Percentiles rank a stretch among this genome's conserved stretches.
phyloP scores from a whole-genome alignment of 805 yeast genomes.

The Saccharomycopsis sp. region DNA sequence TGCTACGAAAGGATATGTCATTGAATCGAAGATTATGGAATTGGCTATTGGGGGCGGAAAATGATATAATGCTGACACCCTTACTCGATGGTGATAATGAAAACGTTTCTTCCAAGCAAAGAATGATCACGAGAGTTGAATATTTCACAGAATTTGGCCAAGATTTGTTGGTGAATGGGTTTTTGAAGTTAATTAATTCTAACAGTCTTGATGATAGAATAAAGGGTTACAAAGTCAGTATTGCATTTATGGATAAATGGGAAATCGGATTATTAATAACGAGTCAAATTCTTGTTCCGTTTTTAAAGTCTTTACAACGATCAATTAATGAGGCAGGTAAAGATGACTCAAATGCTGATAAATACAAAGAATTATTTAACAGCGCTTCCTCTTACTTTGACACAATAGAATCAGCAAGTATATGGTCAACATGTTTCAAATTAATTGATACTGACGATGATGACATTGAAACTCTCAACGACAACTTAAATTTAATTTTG shows the following conservation, averaged over 20 bases:
- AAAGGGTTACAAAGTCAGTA: slow-evolving; percentile 55
- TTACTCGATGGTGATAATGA: slow-evolving; percentile 12
- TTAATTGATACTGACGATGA: slow-evolving; percentile 13
- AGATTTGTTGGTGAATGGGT: slow-evolving; percentile 42
- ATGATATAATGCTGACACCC: slow-evolving; percentile 10
- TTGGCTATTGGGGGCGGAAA: slow-evolving; percentile 83
- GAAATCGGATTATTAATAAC: slow-evolving; percentile 77
- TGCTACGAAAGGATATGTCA: slow-evolving; percentile 85
- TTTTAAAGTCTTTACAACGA: slow-evolving; percentile 35
- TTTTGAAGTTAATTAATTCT: slow-evolving; percentile 39
- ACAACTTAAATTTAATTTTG: slow-evolving; percentile 40
- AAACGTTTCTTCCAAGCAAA: slow-evolving; percentile 3
- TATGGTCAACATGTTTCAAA: slow-evolving; percentile 60
- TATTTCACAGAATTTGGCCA: slow-evolving; percentile 60
- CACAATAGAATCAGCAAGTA: slow-evolving; percentile 71
- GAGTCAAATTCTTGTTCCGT: slow-evolving; percentile 62
- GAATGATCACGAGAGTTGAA: slow-evolving; percentile 31
- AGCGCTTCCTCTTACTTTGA: slow-evolving; percentile 73
- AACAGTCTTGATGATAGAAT: slow-evolving; percentile 30
- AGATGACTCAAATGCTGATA: slow-evolving; percentile 21
- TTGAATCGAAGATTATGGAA: slow-evolving; percentile 89
- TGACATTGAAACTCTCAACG: slow-evolving; percentile 19
- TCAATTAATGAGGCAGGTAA: not conserved
- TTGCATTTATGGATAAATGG: slow-evolving; percentile 87
- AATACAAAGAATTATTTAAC: slow-evolving; percentile 41